Conservation (phyloP, 345 rosid species). For the Bruguiera gymnorhiza region DNA sequence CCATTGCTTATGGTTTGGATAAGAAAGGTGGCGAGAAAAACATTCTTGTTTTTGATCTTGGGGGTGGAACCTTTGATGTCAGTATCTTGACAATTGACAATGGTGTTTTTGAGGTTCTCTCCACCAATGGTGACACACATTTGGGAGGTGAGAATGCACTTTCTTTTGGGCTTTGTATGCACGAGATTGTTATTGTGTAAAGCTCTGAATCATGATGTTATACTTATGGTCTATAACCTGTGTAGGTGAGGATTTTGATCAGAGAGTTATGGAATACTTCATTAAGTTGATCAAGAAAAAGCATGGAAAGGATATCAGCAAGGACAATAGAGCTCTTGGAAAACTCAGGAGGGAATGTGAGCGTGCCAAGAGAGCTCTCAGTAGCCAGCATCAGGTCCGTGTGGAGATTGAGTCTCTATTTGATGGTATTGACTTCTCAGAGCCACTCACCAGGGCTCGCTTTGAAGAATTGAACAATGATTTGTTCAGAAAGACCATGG, state of each 20-base stretch:
- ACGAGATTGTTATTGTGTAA: no score
- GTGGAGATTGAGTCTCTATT: constrained; percentile 32
- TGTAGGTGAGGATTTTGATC: constrained; percentile 32
- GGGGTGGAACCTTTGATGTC: constrained; percentile 27
- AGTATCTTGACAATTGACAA: constrained; percentile 26
- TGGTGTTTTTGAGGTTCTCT: constrained; percentile 27
- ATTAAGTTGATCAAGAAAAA: constrained; percentile 33
- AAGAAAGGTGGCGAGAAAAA: constrained; percentile 28
- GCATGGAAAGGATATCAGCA: constrained; percentile 30
- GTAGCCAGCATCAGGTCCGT: constrained; percentile 26
- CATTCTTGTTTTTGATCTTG: constrained; percentile 28
- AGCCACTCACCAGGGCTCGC: constrained; percentile 26
- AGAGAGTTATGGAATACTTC: constrained; percentile 31
- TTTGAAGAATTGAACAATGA: constrained; percentile 32
- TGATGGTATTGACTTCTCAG: constrained; percentile 29
- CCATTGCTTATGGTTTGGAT: constrained; percentile 30
- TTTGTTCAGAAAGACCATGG: constrained; percentile 30
- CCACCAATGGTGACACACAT: constrained; percentile 31
- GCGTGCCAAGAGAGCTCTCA: constrained; percentile 31
- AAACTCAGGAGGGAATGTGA: constrained; percentile 32
- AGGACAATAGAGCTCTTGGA: constrained; percentile 32
- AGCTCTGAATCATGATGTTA: no score
- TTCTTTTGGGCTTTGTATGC: background rate
- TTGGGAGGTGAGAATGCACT: constrained; percentile 18
- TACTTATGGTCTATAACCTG: background rate